phyloP scores from a whole-genome alignment of 2,329 filamentous ascomycete genomes.

The Tolypocladium amazonense region DNA sequence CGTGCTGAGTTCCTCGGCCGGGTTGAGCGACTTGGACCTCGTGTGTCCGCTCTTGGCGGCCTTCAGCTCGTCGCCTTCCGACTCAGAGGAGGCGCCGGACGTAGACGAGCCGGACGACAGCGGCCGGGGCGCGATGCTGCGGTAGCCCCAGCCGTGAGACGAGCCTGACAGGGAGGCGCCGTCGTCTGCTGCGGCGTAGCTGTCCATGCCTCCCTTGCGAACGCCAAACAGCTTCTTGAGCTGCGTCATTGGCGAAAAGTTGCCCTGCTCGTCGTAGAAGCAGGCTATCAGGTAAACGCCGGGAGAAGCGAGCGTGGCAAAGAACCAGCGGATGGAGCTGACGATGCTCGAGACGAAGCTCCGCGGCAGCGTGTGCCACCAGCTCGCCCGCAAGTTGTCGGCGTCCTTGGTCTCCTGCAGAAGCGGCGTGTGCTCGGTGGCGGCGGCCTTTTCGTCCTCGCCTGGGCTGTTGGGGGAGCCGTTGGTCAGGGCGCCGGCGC shows the following conservation, averaged over 20 bases:
- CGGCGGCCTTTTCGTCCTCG: constrained; percentile 22
- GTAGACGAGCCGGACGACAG: constrained; percentile 35
- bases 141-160: constrained; percentile 14
- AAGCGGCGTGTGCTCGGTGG: constrained; percentile 59
- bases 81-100: constrained; percentile 60
- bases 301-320: constrained; percentile 70
- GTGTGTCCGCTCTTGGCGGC: constrained; percentile 35
- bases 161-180: not conserved
- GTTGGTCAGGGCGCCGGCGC: constrained; percentile 24
- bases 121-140: constrained; percentile 15
- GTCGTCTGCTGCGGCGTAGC: not conserved
- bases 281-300: constrained; percentile 73
- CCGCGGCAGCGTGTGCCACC: constrained; percentile 51
- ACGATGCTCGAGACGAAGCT: constrained; percentile 63
- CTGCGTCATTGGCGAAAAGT: constrained; percentile 68
- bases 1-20: constrained; percentile 52
- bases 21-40: constrained; percentile 51
- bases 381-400: constrained; percentile 24
- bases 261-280: constrained; percentile 71
- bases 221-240: constrained; percentile 52
- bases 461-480: constrained; percentile 24
- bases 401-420: constrained; percentile 22
- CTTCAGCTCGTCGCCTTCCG: constrained; percentile 46
- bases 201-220: constrained; percentile 25
- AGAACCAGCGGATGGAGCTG: constrained; percentile 65